Evolutionary conservation across 768 basidiomycete species (phyloP), one percentile per base, ranked within the genome.

Genomic region (Calocera cornea): DNA sequence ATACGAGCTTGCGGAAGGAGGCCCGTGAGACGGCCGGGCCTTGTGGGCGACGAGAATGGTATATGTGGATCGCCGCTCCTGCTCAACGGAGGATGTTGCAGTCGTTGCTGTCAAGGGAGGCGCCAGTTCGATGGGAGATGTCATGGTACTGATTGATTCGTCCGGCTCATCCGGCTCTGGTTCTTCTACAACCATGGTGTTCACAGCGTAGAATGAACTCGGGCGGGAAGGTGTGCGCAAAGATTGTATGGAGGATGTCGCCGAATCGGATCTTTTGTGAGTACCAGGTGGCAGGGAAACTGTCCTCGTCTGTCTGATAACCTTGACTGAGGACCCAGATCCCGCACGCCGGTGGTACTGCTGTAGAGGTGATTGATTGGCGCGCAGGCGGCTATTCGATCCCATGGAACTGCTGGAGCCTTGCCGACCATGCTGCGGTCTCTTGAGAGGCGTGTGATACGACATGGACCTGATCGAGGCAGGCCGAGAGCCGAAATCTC

Each of bases 21-120:
- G 38, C 63, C 66, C 70, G 66, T 75, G 90, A 0, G 89, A 87
- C 1, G 86, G 89, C 69, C 83, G 79, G 29, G 88, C 85, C 73
- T 93, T 92, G 75, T 93, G 90, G 5, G 89, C 90, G 34, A 92
- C 80, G 70, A 92, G 90, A 2, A 87, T 87, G 38, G 87, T 64
- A 64, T 64, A 66, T 54, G 44, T 60, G 34, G 67, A 65, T 16
- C 49, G 34, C 19, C 65, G 40, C 16, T 66, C 64, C 10, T 71
- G 69, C 27, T 63, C 64, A 50, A 72, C 19, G 72, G 78, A 69
- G 71, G 75, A 70, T 68, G 76, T 64, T 74, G 80, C 68, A 75
- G 79, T 69, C 75, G 81, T 68, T 74, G 77, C 36, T 70, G 76
- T 64, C 80, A 83, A 24, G 85, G 87, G 49, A 78, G 75, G 54